Conservation (phyloP, 768 basidiomycete genomes). For the Serendipita sp. region DNA sequence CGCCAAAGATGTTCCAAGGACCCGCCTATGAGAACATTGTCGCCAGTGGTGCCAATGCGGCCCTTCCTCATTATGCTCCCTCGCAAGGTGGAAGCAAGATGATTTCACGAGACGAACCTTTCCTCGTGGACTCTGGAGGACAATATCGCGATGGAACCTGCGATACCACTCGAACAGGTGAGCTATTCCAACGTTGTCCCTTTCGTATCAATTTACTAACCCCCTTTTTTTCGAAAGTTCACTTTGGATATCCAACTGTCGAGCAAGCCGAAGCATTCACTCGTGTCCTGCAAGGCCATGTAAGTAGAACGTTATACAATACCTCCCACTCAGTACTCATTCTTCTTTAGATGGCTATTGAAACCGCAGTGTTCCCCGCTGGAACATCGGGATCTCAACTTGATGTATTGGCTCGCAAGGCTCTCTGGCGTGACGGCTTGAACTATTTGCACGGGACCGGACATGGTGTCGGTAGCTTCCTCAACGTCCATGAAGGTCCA, state of each 20-base stretch:
- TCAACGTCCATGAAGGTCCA: constrained; percentile 34
- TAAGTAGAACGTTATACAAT: constrained; percentile 30
- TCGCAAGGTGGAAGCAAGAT: constrained; percentile 46
- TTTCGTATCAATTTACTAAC: no score
- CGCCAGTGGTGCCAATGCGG: constrained; percentile 82
- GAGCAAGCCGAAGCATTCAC: constrained; percentile 87
- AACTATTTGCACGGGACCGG: constrained; percentile 59
- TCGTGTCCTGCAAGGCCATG: constrained; percentile 84
- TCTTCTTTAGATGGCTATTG: constrained; percentile 50
- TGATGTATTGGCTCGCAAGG: constrained; percentile 78
- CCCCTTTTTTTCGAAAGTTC: constrained; percentile 21
- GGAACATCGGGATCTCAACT: constrained; percentile 71
- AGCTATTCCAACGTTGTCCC: no score
- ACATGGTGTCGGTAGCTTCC: constrained; percentile 76
- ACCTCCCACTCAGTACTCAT: constrained; percentile 11
- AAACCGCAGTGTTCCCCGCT: constrained; percentile 76
- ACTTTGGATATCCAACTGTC: constrained; percentile 75
- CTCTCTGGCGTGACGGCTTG: constrained; percentile 66
- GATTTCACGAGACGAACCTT: constrained; percentile 67
- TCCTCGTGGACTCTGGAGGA: constrained; percentile 88
- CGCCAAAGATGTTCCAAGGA: constrained; percentile 60
- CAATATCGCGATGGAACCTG: constrained; percentile 79
- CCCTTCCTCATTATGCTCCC: constrained; percentile 85
- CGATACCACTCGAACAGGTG: constrained; percentile 44
- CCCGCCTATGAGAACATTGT: constrained; percentile 83